Evolutionary conservation across 345 rosid species (phyloP), one percentile per base, ranked within the genome.

Genomic region (Rhizophora apiculata): DNA sequence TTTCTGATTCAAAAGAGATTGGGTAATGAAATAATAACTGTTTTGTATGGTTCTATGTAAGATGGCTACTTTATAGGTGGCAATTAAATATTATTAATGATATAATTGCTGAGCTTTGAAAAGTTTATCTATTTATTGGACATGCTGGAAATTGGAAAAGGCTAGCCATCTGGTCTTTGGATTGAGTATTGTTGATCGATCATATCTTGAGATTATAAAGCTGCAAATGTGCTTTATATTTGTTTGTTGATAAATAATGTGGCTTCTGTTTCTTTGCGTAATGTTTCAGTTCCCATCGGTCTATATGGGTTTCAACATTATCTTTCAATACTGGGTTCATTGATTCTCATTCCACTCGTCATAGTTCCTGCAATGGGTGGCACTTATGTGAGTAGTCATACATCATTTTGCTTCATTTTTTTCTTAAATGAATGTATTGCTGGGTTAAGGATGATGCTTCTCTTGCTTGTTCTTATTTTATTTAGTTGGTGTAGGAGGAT

Each of bases 341-440:
- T 94, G 81, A 78, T 94, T 81, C 88, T 94, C 70, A 85, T 89
- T 82, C 99, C 99, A 20, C 88, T 88, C 1, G 93, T 95, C 78
- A 84, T 95, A 48, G 97, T 89, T 84, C 99, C 99, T 62, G 96
- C 99, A 56, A 95, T 95, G 99, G 97, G 99, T 79, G 99, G 97
- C 68, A 76, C 82, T 60, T 85, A 87, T 26, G 99, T 95, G 85
- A 87, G 97, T 84, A 56, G 30, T 72, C 76, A 53, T 65, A 49
- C 15, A 18, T 53, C 48, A 21, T 68, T 72, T 48, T 60, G 34
- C 18, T 9, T 32, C 18, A 18, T 11, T 37, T 51, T 13, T 32
- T 55, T 21, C 30, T 55, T 56, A 16, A 16, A 43, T 48, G 32
- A 32, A 26, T 70, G 67, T 51, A 3, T 53, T 15, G 13, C 36